Evolutionary conservation across 352 stramenopile species (phyloP).

Genomic region (Globisporangium nunn): DNA sequence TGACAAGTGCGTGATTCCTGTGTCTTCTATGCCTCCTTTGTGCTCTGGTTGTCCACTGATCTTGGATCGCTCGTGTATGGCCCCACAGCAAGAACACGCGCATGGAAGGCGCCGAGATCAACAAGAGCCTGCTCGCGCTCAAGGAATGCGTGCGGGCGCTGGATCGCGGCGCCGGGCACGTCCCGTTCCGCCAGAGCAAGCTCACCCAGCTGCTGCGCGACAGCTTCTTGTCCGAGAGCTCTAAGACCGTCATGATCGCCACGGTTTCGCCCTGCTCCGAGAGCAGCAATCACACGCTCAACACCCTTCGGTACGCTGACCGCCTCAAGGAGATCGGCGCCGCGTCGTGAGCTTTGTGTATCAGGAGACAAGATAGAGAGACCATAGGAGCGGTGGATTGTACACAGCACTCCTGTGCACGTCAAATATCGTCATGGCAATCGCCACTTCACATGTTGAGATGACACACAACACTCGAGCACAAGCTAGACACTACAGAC

Average conservation of each 20-base stretch:
- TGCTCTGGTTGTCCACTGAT: too few species aligned
- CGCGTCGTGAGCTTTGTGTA: conserved; percentile 16
- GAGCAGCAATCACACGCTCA: conserved; percentile 74
- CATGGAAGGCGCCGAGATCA: conserved; percentile 79
- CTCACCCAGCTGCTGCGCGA: conserved; percentile 73
- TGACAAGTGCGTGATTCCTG: background rate
- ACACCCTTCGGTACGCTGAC: conserved; percentile 58
- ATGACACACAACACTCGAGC: too few species aligned
- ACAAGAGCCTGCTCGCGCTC: conserved; percentile 73
- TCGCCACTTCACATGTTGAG: too few species aligned
- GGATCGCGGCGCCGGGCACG: conserved; percentile 40
- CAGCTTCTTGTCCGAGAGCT: conserved; percentile 56
- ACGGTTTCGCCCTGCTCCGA: conserved; percentile 68
- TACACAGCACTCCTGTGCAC: too few species aligned
- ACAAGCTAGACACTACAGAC: too few species aligned
- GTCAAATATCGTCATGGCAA: too few species aligned
- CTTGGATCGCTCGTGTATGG: too few species aligned
- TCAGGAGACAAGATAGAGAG: too few species aligned
- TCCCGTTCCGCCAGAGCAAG: conserved; percentile 64
- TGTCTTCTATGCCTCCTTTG: too few species aligned
- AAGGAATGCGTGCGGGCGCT: conserved; percentile 81
- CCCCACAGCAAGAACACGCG: conserved; percentile 7
- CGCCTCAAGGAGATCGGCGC: background rate
- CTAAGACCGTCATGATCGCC: conserved; percentile 60
- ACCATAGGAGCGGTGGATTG: too few species aligned